phyloP scores from a whole-genome alignment of 805 yeast species.

The Wickerhamomyces sydowiorum region DNA sequence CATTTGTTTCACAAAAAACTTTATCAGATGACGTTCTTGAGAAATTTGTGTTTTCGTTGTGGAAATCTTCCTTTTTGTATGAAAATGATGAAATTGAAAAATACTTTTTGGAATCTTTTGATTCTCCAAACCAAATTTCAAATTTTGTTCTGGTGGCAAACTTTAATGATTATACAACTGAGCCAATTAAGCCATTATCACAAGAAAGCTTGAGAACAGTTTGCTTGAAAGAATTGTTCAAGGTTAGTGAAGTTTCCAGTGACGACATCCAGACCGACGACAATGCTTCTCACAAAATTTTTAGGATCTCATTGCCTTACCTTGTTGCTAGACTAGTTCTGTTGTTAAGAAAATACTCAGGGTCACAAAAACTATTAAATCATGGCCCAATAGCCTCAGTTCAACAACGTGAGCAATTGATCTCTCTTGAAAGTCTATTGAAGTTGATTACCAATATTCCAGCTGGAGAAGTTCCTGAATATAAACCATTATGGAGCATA shows the following conservation, averaged over 20 bases:
- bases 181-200: constrained; percentile 35
- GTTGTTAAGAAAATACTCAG: constrained; percentile 55
- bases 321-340: constrained; percentile 55
- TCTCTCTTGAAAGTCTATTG: constrained; percentile 39
- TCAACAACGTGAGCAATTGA: constrained; percentile 56
- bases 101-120: constrained; percentile 23
- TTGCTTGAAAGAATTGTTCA: constrained; percentile 51
- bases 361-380: constrained; percentile 55
- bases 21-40: constrained; percentile 30
- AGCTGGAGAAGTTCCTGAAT: background rate
- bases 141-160: constrained; percentile 33
- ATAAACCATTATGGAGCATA: background rate
- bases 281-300: constrained; percentile 7
- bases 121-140: constrained; percentile 31
- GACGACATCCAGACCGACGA: constrained; percentile 6
- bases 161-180: constrained; percentile 51
- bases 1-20: constrained; percentile 27
- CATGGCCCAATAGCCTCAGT: constrained; percentile 61
- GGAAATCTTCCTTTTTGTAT: constrained; percentile 56
- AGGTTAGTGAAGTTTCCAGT: constrained; percentile 26
- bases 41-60: constrained; percentile 42
- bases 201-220: constrained; percentile 44
- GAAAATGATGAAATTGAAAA: constrained; percentile 51
- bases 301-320: constrained; percentile 34
- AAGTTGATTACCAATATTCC: constrained; percentile 17